These are phyloP conservation scores for Boletales sp. DNA, from an alignment of 768 basidiomycete species.

Conservation along the genomic window DNA sequence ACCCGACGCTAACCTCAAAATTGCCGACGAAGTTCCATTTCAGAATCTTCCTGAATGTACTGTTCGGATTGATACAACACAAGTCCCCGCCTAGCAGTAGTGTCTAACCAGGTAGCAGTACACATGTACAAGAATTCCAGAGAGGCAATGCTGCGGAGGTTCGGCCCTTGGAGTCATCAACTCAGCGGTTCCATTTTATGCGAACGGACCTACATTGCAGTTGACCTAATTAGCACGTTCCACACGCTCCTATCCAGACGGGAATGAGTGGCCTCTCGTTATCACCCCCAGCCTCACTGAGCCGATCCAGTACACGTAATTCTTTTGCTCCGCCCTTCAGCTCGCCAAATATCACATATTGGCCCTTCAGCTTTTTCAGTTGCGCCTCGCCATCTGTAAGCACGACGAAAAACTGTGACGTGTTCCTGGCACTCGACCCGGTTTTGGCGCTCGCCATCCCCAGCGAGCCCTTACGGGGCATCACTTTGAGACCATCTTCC, in stretches of 20 bases:
- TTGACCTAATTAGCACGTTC: constrained; percentile 13
- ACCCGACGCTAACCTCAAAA: not conserved
- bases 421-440: constrained; percentile 43
- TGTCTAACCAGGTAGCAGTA: too few relatives aligned
- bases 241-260: constrained; percentile 45
- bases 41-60: not conserved
- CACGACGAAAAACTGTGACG: constrained; percentile 50
- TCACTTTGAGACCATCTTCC: constrained; percentile 44
- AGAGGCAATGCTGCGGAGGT: not conserved
- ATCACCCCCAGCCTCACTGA: constrained; percentile 31
- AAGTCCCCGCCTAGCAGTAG: too few relatives aligned
- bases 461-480: constrained; percentile 40
- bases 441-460: constrained; percentile 48
- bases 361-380: constrained; percentile 46
- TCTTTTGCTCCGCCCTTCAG: constrained; percentile 32
- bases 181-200: not conserved
- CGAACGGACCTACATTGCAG: constrained; percentile 1
- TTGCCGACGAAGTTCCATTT: constrained; percentile 1
- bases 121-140: too few relatives aligned
- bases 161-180: not conserved
- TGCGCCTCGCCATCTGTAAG: constrained; percentile 39
- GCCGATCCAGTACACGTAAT: constrained; percentile 31
- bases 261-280: constrained; percentile 34
- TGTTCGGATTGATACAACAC: too few relatives aligned
- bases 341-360: constrained; percentile 45